Percentiles rank a stretch among this genome's conserved stretches.
phyloP scores from a whole-genome alignment of 768 basidiomycete genomes.

The Boletellus sp. region DNA sequence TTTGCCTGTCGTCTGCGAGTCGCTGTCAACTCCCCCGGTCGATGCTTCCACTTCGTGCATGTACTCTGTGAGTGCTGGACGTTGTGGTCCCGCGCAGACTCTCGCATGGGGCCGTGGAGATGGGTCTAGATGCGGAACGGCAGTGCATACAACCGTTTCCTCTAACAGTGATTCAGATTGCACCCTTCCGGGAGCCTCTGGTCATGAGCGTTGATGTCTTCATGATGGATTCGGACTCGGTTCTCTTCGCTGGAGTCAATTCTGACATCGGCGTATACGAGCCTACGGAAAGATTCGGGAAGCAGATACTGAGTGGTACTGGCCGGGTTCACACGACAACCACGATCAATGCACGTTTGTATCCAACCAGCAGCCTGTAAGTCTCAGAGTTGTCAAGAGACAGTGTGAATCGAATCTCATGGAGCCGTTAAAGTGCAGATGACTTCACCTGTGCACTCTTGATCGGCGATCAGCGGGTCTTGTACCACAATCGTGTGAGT shows the following conservation, averaged over 20 bases:
- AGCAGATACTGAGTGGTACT: no score
- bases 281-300: no score
- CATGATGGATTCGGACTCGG: constrained; percentile 30
- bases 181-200: constrained; percentile 27
- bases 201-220: constrained; percentile 43
- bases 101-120: constrained; percentile 55
- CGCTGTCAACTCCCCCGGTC: constrained; percentile 41
- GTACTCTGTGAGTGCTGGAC: constrained; percentile 47
- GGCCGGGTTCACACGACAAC: no score
- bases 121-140: constrained; percentile 28
- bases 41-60: constrained; percentile 45
- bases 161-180: not conserved
- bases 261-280: constrained; percentile 37
- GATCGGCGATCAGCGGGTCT: no score
- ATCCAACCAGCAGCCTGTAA: no score
- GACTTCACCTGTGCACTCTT: no score
- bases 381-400: no score
- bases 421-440: no score
- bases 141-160: not conserved
- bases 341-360: no score
- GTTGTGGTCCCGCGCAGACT: constrained; percentile 43
- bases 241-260: constrained; percentile 49
- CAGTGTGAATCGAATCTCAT: no score
- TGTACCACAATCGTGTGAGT: no score
- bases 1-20: constrained; percentile 29